Base-by-base conservation (phyloP, 2,329 filamentous ascomycete genomes). In the Aspergillus glaucus region DNA sequence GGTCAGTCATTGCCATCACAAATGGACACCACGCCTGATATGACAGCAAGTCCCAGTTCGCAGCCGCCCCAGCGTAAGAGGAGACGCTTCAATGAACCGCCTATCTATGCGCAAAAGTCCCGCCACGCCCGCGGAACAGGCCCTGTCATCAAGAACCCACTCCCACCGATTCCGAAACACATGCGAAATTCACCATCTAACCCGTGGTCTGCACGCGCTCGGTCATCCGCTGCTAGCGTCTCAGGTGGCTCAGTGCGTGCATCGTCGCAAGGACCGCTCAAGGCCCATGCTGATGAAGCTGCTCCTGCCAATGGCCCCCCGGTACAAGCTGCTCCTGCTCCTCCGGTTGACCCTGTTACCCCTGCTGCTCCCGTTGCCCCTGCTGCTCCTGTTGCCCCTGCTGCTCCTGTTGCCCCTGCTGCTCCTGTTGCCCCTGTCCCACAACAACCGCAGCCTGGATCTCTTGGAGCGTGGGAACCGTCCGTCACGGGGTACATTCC, bases 401-500 rank as follows among this genome's bases (percentile, higher is more conserved):
- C 9, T 4, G 10, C 26, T 4, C 9, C 26, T 2, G 3, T 30
- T 30, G 26, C 26, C 26, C 36, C 34, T 6, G 32, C 10, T 12
- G 10, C 26, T 4, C 4, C 26, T 5, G 4, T 7, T 30, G 26
- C 26, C 26, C 36, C 34, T 4, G 32, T 48, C n/a, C 48, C 54
- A 21, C 57, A 60, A n/a, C 54, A 55, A 36, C 48, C 52, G 10
- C 48, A 53, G 17, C n/a, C 51, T 17, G 62, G 67, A 12, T 60
- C 62, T 43, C 51, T 71, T 24, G 69, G 68, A 7, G 65, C 61
- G 5, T 78, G 73, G 68, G 77, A 80, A 51, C 75, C 76, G 6
- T 78, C 84, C 30, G 84, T 95, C 43, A 85, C 82, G 1, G 83
- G 86, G 43, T 74, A 80, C 8, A 81, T 83, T 51, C 87, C 87